These are phyloP conservation scores for Tetradesmus obliquus DNA, from an alignment of 139 green algal species.

Conservation along the genomic window DNA sequence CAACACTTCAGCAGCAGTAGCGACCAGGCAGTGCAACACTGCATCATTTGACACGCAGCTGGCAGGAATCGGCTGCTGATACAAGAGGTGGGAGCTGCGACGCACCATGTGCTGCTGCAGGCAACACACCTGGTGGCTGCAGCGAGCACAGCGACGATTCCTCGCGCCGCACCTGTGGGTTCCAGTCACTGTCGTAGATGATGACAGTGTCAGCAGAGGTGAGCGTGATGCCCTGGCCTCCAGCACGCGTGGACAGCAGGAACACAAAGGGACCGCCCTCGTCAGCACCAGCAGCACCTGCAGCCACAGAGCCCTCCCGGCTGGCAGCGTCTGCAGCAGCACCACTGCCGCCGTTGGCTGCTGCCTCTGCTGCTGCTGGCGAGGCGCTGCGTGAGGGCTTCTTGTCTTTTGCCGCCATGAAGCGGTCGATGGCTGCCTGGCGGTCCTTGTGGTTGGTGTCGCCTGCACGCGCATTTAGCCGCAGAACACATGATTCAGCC, in stretches of 20 bases:
- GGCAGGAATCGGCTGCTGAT: not conserved
- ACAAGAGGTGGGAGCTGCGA: no score
- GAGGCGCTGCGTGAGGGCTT: not conserved
- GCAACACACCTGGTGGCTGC: no score
- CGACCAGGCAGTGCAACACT: no score
- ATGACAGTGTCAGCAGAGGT: conserved; percentile 95
- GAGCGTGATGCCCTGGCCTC: conserved; percentile 97
- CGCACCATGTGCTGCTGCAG: no score
- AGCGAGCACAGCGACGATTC: not conserved
- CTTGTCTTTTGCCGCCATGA: conserved; percentile 34
- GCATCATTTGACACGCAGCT: not conserved
- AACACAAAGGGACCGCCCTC: conserved; percentile 83
- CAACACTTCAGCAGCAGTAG: not conserved
- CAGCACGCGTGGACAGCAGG: conserved; percentile 93
- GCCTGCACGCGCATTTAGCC: conserved; percentile 4
- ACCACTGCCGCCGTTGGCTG: not conserved
- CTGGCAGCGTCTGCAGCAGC: not conserved
- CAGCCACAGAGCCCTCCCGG: not conserved
- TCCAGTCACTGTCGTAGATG: conserved; percentile 97
- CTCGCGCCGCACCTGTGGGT: conserved; percentile 76
- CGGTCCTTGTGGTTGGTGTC: conserved; percentile 66
- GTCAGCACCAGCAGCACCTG: not conserved
- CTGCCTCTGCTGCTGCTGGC: conserved; percentile 2
- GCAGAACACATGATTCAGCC: not conserved
- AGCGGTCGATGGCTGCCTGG: conserved; percentile 92